Base-by-base conservation (phyloP, 169 alveolate genomes). In the Miamiensis avidus region DNA sequence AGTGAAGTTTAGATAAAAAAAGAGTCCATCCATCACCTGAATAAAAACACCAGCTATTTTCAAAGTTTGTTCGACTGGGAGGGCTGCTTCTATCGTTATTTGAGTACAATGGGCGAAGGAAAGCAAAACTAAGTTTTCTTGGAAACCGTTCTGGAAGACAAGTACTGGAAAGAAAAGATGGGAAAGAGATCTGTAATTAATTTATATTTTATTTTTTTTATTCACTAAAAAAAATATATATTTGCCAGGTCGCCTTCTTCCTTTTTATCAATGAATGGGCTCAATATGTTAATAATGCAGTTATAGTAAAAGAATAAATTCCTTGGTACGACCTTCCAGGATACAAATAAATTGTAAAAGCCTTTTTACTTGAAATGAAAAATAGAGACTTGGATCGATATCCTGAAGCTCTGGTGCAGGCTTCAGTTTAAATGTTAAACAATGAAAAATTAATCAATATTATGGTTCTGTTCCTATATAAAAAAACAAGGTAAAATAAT, bases 271-370 rank as follows among this genome's bases (percentile, higher is more conserved):
- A 88, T 27, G 89, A 93, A 81, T 91, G 95, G 95, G 91, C 90
- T 25, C 77, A 86, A 33, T 91, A 89, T 74, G 93, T 93, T 25
- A 82, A 82, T 64, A 82, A 78, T 0, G 77, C 90, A 29, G 90
- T 93, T 6, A 86, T 86, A 0, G 95, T 91, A 0, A 90, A 89
- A 74, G 84, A 91, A 15, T 85, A 91, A 34, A 89, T 93, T 0
- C 84, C 86, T 30, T 93, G 94, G 94, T 73, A 83, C 29, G 89
- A 91, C 83, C 76, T 93, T 1, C 96, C 96, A 25, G 96, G 96
- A 16, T 92, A 92, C 81, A 79, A 83, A 78, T 84, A 77, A 30
- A 73, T 86, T 29, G 86, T 93, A 0, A 91, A 89, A 77, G 89
- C 92, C 25, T 82, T 93, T 25, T 78, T 93, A 0, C 30, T 88